phyloP scores from a whole-genome alignment of 768 basidiomycete genomes.

The Gelatoporia subvermispora region DNA sequence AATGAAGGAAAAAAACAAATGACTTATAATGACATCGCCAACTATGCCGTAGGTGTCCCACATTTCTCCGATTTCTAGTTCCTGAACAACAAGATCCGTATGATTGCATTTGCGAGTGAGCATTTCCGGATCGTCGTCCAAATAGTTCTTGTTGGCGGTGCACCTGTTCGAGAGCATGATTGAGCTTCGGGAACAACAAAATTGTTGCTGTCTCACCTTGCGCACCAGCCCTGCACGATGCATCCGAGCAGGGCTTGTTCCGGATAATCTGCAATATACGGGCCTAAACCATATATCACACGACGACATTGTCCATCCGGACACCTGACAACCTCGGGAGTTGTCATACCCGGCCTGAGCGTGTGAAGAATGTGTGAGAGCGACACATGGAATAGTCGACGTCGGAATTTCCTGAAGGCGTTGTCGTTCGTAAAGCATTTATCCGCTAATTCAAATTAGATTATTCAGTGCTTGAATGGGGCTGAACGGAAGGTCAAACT shows the following conservation, averaged over 20 bases:
- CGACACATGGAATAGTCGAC: conserved; percentile 9
- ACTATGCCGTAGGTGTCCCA: no score
- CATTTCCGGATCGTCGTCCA: no score
- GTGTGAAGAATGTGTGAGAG: conserved; percentile 4
- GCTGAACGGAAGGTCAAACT: background rate
- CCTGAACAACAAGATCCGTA: no score
- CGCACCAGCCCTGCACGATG: conserved; percentile 18
- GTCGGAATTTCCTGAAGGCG: conserved; percentile 7
- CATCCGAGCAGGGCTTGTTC: conserved; percentile 22
- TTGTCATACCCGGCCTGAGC: conserved; percentile 11
- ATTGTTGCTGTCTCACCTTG: conserved; percentile 6
- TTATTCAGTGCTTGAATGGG: background rate
- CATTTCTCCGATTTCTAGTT: no score
- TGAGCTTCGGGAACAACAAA: no score
- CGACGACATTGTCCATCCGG: conserved; percentile 22
- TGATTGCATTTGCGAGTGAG: no score
- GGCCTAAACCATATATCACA: conserved; percentile 22
- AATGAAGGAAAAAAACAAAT: no score
- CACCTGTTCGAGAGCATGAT: no score
- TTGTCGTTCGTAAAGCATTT: background rate
- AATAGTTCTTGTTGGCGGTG: no score
- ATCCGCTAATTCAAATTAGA: background rate
- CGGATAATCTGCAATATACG: conserved; percentile 29
- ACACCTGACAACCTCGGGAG: conserved; percentile 10
- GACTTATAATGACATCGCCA: no score